Conservation (phyloP, 2,329 filamentous ascomycete species). For the Fusarium xylarioides region DNA sequence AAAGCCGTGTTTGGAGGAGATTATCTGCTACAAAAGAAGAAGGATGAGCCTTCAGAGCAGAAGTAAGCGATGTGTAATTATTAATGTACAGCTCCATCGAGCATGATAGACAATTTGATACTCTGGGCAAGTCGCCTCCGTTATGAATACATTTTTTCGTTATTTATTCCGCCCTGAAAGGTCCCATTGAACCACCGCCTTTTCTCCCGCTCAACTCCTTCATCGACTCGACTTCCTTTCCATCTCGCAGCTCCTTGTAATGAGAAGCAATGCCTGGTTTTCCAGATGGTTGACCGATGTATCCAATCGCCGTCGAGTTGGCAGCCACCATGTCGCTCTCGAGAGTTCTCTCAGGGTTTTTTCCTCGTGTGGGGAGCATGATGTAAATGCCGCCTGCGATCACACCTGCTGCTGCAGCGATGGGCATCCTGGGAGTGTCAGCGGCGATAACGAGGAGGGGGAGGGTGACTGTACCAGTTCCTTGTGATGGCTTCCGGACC, state of each 20-base stretch:
- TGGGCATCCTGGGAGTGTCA: slow-evolving; percentile 35
- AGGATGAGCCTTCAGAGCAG: background rate
- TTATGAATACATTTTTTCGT: background rate
- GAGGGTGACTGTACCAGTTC: slow-evolving; percentile 43
- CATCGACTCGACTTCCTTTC: slow-evolving; percentile 37
- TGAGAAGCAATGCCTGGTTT: slow-evolving; percentile 14
- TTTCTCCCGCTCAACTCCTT: slow-evolving; percentile 46
- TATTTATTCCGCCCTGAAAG: slow-evolving; percentile 45
- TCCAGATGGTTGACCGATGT: slow-evolving; percentile 10
- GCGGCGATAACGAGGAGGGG: background rate
- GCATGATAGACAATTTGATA: slow-evolving; percentile 30
- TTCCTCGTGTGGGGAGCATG: slow-evolving; percentile 34
- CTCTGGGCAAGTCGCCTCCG: slow-evolving; percentile 9
- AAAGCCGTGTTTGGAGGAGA: slow-evolving; percentile 56
- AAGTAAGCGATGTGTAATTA: slow-evolving; percentile 8
- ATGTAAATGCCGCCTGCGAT: slow-evolving; percentile 42
- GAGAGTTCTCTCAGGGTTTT: slow-evolving; percentile 11
- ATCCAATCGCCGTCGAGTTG: slow-evolving; percentile 22
- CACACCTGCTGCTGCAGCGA: slow-evolving; percentile 43
- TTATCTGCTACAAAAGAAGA: slow-evolving; percentile 54
- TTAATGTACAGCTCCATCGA: slow-evolving; percentile 7
- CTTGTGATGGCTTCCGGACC: slow-evolving; percentile 44
- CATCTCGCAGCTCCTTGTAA: slow-evolving; percentile 27
- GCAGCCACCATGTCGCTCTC: slow-evolving; percentile 23
- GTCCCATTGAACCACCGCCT: slow-evolving; percentile 38